Conservation (phyloP, 2,329 filamentous ascomycete species). For the Colletotrichum spaethianum region DNA sequence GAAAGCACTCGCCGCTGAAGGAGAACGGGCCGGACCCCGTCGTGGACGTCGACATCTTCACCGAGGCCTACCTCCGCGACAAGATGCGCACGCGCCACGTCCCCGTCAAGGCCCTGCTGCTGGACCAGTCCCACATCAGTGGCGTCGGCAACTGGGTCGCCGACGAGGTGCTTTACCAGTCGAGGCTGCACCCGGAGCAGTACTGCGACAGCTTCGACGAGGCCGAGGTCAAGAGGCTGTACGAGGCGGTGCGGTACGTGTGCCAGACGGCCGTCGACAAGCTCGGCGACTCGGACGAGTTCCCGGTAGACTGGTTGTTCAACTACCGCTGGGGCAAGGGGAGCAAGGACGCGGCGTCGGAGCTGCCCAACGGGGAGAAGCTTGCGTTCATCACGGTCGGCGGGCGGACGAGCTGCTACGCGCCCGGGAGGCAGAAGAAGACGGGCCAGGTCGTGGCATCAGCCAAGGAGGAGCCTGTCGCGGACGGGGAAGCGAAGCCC, state of each 20-base stretch:
- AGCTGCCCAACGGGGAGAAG: conserved; percentile 86
- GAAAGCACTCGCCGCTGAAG: conserved; percentile 82
- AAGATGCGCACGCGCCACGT: conserved; percentile 84
- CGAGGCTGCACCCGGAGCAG: conserved; percentile 91
- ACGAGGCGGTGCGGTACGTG: conserved; percentile 82
- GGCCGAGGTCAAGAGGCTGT: conserved; percentile 78
- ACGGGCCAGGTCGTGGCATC: conserved; percentile 59
- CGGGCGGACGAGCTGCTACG: conserved; percentile 90
- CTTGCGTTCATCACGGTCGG: conserved; percentile 91
- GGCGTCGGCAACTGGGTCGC: conserved; percentile 98
- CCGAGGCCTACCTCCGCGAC: conserved; percentile 79
- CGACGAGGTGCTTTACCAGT: conserved; percentile 93
- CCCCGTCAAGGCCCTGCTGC: conserved; percentile 88
- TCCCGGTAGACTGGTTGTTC: conserved; percentile 91
- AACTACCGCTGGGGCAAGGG: conserved; percentile 92
- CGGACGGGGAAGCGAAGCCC: conserved; percentile 47
- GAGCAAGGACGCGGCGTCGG: conserved; percentile 77
- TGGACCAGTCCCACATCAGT: conserved; percentile 90
- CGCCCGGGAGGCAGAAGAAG: conserved; percentile 90
- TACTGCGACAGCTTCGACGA: conserved; percentile 87
- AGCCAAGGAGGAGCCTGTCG: conserved; percentile 59
- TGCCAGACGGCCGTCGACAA: conserved; percentile 84
- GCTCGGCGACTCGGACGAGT: conserved; percentile 85
- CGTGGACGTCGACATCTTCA: conserved; percentile 82
- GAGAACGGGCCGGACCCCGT: conserved; percentile 97